Evolutionary conservation across 768 basidiomycete genomes (phyloP).

Genomic region (Lactarius akahatsu): DNA sequence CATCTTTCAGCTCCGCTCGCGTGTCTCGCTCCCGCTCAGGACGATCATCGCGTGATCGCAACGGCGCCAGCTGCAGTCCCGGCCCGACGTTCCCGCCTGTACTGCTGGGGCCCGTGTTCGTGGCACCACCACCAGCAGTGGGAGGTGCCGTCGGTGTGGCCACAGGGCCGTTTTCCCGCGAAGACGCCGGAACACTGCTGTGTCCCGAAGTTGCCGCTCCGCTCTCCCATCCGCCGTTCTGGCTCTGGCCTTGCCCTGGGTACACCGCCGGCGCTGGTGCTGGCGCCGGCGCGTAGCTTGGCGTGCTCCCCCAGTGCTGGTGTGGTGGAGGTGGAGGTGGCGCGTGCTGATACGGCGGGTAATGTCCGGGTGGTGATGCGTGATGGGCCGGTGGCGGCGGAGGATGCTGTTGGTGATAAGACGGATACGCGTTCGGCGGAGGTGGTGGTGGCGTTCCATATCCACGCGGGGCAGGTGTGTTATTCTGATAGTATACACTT

Average conservation of each 20-base stretch:
- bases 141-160: conserved; percentile 1
- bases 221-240: conserved; percentile 15
- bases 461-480: conserved; percentile 14
- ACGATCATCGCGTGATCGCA: conserved; percentile 15
- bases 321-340: conserved; percentile 24
- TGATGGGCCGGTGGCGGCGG: conserved; percentile 24
- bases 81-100: conserved; percentile 2
- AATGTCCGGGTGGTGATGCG: conserved; percentile 19
- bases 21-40: conserved; percentile 18
- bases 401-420: conserved; percentile 18
- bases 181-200: background rate
- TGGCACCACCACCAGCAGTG: too few relatives aligned
- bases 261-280: conserved; percentile 19
- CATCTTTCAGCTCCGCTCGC: conserved; percentile 22
- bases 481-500: conserved; percentile 24
- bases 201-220: conserved; percentile 14
- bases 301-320: conserved; percentile 7
- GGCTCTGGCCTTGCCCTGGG: conserved; percentile 7
- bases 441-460: conserved; percentile 24
- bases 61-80: conserved; percentile 24
- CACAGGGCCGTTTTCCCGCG: conserved; percentile 13
- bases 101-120: background rate
- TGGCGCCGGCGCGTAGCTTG: conserved; percentile 14
- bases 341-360: conserved; percentile 20
- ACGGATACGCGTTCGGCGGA: conserved; percentile 15